These are phyloP conservation scores for Mucor velutinosus DNA, from an alignment of 371 early-diverging fungal species.

Conservation along the genomic window DNA sequence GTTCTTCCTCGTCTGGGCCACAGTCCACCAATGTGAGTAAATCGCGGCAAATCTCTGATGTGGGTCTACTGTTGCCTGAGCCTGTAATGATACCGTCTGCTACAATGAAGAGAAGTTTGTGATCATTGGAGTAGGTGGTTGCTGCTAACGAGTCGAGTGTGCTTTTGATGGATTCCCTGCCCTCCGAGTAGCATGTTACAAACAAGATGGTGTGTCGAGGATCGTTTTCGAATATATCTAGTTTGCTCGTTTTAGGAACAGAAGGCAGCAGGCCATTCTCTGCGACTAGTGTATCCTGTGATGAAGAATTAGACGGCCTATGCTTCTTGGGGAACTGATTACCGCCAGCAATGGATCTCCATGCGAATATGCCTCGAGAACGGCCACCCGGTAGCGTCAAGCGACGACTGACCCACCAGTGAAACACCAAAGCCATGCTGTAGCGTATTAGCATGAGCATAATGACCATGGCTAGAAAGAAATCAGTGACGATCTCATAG, in stretches of 20 bases:
- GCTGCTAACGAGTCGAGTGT: slow-evolving; percentile 92
- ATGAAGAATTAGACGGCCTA: slow-evolving; percentile 4
- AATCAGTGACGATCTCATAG: slow-evolving; percentile 71
- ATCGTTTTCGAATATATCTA: background rate
- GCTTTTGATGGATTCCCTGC: slow-evolving; percentile 78
- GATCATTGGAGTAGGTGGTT: slow-evolving; percentile 86
- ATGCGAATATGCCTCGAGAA: slow-evolving; percentile 11
- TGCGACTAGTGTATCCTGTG: slow-evolving; percentile 19
- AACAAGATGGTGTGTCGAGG: slow-evolving; percentile 55
- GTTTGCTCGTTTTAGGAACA: background rate
- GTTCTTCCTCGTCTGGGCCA: slow-evolving; percentile 38
- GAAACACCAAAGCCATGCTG: slow-evolving; percentile 83
- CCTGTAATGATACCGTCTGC: slow-evolving; percentile 90
- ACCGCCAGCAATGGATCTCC: slow-evolving; percentile 19
- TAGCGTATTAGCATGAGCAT: slow-evolving; percentile 77
- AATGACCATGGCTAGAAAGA: slow-evolving; percentile 64
- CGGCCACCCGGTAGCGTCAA: slow-evolving; percentile 47
- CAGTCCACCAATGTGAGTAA: slow-evolving; percentile 55
- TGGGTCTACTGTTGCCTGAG: slow-evolving; percentile 73
- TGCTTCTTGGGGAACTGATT: slow-evolving; percentile 28
- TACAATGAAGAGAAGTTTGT: slow-evolving; percentile 90
- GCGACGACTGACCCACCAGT: slow-evolving; percentile 78
- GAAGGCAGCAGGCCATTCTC: background rate
- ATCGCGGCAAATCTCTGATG: slow-evolving; percentile 75
- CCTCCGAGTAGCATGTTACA: slow-evolving; percentile 93